Base-by-base conservation (phyloP, 2,329 filamentous ascomycete species). In the Claviceps sp. region DNA sequence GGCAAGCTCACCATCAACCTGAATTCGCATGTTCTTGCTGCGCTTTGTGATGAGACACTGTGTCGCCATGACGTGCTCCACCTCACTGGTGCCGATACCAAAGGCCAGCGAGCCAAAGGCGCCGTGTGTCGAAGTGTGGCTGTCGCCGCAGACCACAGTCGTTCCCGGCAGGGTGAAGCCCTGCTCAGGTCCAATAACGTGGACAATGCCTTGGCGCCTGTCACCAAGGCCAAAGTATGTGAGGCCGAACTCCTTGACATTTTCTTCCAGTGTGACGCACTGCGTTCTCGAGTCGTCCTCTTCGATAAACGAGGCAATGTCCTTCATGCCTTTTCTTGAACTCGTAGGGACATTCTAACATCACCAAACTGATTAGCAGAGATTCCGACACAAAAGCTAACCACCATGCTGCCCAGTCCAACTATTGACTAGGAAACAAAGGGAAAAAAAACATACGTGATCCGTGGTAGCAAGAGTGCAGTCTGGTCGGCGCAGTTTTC, bases 11-110 rank as follows among this genome's bases (percentile, higher is more conserved):
- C 93, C 93, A 59, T 97, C 88, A 55, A 97, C 87, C 70, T 95
- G 87, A 62, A 98, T 85, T 64, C 89, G 85, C 91, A 98, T 97
- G 76, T 98, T 97, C 76, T 96, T 97, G 72, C 89, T 95, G 65
- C 89, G 80, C 73, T 89, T 89, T 57, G 90, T 95, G 68, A 96
- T 89, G 59, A 98, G 75, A 55, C 89, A 95, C 70, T 97, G 93
- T 14, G 93, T 97, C 50, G 93, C 93, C 53, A 98, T 80, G 56
- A 98, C 93, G 71, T 98, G 91, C 78, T 98, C 93, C 59, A 97
- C 93, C 73, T 98, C 93, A 66, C 88, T 95, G 56, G 93, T 98
- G 61, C 93, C 93, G 64, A 98, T 98, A 68, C 93, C 93, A 65
- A 95, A 95, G 42, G 93, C 93, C 56, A 97, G 81, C 60, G 90